phyloP scores from a whole-genome alignment of 441 rosid species.

The Raphanus hybrid region DNA sequence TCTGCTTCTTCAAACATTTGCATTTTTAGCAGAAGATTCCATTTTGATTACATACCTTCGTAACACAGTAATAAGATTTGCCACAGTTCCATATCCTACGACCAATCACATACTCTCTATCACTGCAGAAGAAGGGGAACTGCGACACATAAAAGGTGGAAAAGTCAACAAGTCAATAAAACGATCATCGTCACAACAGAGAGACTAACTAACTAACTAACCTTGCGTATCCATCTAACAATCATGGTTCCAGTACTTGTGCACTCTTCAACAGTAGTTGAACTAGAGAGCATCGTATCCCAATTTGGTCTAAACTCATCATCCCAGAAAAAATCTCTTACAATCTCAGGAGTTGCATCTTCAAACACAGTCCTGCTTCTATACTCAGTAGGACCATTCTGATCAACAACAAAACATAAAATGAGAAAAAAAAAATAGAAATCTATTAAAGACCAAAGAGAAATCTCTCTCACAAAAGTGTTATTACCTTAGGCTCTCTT shows the following conservation, averaged over 20 bases:
- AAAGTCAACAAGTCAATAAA: background rate
- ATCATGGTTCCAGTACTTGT: slow-evolving; percentile 73
- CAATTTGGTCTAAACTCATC: slow-evolving; percentile 78
- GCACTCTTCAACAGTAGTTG: slow-evolving; percentile 59
- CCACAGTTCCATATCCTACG: slow-evolving; percentile 79
- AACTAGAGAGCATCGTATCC: slow-evolving; percentile 81
- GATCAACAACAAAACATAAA: slow-evolving; percentile 10
- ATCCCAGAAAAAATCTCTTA: slow-evolving; percentile 92
- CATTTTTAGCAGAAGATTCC: background rate
- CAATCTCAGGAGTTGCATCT: slow-evolving; percentile 61
- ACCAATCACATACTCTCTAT: slow-evolving; percentile 80
- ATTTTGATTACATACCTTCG: slow-evolving; percentile 60
- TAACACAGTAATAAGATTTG: slow-evolving; percentile 66
- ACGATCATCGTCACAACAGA: background rate
- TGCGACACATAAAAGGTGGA: slow-evolving; percentile 40
- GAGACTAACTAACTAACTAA: background rate
- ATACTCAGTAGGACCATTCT: slow-evolving; percentile 81
- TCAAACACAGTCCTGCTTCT: slow-evolving; percentile 70
- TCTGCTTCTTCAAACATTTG: too few relatives aligned
- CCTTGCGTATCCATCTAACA: slow-evolving; percentile 85
- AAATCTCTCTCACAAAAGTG: background rate
- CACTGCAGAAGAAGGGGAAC: slow-evolving; percentile 87
- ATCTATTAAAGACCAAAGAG: slow-evolving; percentile 10
- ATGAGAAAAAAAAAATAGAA: background rate
- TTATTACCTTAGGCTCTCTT: slow-evolving; percentile 72